phyloP scores from a whole-genome alignment of 352 stramenopile genomes.

The Globisporangium splendens region DNA sequence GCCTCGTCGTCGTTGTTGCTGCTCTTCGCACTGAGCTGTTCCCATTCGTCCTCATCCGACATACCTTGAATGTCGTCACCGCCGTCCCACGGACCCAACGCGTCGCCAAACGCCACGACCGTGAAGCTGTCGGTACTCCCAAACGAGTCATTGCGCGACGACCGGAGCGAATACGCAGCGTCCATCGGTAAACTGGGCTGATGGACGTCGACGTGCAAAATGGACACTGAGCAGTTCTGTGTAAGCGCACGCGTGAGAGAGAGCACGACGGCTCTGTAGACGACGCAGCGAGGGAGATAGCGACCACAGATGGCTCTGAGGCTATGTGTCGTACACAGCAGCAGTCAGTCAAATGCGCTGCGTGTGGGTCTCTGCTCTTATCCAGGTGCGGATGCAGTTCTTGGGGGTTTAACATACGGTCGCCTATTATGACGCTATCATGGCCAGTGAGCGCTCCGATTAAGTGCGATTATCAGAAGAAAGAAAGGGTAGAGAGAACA shows the following conservation, averaged over 20 bases:
- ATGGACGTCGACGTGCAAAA: too few species aligned
- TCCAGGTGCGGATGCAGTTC: background rate
- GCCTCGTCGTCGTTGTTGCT: background rate
- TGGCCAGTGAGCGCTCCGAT: background rate
- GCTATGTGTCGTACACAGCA: too few species aligned
- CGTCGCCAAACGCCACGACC: slow-evolving; percentile 23
- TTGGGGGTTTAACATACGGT: background rate
- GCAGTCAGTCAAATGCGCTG: too few species aligned
- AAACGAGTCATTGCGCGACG: slow-evolving; percentile 24
- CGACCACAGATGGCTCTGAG: too few species aligned
- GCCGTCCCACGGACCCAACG: slow-evolving; percentile 15
- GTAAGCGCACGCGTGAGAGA: too few species aligned
- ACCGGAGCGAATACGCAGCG: slow-evolving; percentile 5
- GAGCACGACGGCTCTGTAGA: background rate
- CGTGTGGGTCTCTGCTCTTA: too few species aligned
- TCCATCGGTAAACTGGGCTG: background rate
- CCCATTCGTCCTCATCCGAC: slow-evolving; percentile 39
- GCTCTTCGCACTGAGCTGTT: slow-evolving; percentile 23
- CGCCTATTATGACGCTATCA: background rate
- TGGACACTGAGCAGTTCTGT: too few species aligned
- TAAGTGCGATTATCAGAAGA: slow-evolving; percentile 12
- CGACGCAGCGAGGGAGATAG: background rate
- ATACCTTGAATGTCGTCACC: slow-evolving; percentile 12
- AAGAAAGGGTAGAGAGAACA: background rate
- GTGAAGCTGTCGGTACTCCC: slow-evolving; percentile 32